Percentiles rank a stretch among this genome's conserved stretches.
These are phyloP conservation scores for Aspergillus sparsus DNA, from an alignment of 495 filamentous ascomycete species.

Conservation along the genomic window DNA sequence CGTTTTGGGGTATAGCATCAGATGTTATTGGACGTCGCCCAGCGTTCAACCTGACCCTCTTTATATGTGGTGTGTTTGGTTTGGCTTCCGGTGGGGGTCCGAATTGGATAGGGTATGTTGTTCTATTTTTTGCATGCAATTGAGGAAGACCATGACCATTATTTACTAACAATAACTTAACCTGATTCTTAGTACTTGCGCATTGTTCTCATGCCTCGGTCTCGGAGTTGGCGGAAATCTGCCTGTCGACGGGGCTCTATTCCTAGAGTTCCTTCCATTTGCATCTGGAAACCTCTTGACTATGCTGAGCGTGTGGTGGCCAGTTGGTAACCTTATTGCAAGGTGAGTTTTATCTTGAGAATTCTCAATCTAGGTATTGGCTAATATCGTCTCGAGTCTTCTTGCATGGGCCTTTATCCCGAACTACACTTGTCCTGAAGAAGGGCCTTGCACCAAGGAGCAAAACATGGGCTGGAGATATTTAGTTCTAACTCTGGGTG, in stretches of 20 bases:
- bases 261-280: constrained; percentile 60
- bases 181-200: constrained; percentile 30
- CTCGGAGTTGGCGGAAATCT: constrained; percentile 63
- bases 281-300: constrained; percentile 55
- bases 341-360: constrained; percentile 24
- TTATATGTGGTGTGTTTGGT: constrained; percentile 57
- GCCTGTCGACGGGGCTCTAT: constrained; percentile 59
- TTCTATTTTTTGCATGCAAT: not conserved
- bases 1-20: constrained; percentile 60
- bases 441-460: constrained; percentile 49
- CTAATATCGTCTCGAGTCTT: constrained; percentile 39
- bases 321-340: constrained; percentile 56
- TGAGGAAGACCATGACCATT: not conserved
- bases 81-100: constrained; percentile 53
- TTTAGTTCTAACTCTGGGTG: constrained; percentile 68
- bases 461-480: constrained; percentile 86
- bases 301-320: constrained; percentile 62
- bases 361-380: not conserved
- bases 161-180: not conserved
- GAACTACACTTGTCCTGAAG: constrained; percentile 47
- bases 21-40: constrained; percentile 60
- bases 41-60: constrained; percentile 60
- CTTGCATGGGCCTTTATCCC: constrained; percentile 61
- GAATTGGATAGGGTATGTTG: constrained; percentile 52
- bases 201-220: constrained; percentile 52